A percentile compares a stretch with the other conserved stretches of the same genome.
These are phyloP conservation scores for Blastocrithidia nonstop DNA, from an alignment of 208 protist genomes.

Conservation along the genomic window DNA sequence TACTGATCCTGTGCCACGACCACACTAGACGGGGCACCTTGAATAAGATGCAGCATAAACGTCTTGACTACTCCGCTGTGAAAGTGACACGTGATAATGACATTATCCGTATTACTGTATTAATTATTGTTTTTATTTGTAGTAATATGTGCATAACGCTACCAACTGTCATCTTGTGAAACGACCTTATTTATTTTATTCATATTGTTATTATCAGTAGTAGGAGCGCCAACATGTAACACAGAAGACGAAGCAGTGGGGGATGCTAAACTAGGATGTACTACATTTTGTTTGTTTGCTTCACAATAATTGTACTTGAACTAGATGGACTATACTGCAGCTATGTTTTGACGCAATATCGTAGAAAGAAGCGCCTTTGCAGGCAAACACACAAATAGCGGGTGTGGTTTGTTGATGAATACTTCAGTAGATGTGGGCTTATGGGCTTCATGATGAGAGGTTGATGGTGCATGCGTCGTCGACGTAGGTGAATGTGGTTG, in stretches of 20 bases:
- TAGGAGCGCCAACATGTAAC: background rate
- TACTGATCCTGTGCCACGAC: constrained; percentile 6
- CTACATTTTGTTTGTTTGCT: background rate
- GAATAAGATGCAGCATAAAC: constrained; percentile 19
- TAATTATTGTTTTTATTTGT: background rate
- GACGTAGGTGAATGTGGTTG: background rate
- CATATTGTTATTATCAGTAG: no score
- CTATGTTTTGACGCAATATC: constrained; percentile 18
- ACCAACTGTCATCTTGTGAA: background rate
- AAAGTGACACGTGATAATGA: constrained; percentile 20
- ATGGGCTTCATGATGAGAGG: background rate
- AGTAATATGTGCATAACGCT: background rate
- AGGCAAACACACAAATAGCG: constrained; percentile 8
- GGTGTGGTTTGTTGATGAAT: background rate
- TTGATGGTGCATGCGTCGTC: background rate
- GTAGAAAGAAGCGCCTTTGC: constrained; percentile 23
- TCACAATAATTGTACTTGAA: constrained; percentile 5
- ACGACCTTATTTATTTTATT: no score
- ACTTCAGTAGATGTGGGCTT: background rate
- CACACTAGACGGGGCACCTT: constrained; percentile 14
- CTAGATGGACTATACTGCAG: constrained; percentile 8
- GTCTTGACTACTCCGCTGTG: constrained; percentile 16
- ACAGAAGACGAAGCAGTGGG: background rate
- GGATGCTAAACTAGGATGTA: no score
- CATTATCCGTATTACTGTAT: constrained; percentile 10